Percentiles rank a stretch among this genome's conserved stretches.
Conservation (phyloP, 2,329 filamentous ascomycete genomes). For the Diaporthe sp. region DNA sequence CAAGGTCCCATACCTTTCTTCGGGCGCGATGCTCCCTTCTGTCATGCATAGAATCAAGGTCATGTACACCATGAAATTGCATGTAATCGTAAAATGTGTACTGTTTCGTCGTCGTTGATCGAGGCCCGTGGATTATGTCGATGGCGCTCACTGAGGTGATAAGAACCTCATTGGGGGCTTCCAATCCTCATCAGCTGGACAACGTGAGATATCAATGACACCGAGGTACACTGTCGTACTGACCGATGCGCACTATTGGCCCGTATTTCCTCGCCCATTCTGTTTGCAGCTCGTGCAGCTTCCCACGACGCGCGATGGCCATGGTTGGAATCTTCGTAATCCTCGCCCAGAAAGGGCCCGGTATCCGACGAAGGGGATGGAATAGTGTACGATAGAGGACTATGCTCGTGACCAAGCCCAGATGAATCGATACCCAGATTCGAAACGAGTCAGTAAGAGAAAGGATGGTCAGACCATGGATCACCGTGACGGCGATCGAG, state of each 20-base stretch:
- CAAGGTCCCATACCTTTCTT: neutral
- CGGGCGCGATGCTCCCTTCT: neutral
- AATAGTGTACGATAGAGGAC: neutral
- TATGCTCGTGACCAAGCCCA: neutral
- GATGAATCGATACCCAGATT: neutral
- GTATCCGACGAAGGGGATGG: neutral
- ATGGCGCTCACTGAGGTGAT: slow-evolving; percentile 1
- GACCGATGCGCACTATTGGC: neutral
- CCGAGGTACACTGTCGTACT: neutral
- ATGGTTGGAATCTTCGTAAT: neutral
- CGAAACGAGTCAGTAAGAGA: neutral
- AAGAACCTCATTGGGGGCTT: neutral
- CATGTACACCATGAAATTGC: neutral
- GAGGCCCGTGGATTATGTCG: neutral
- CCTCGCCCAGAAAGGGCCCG: slow-evolving; percentile 2
- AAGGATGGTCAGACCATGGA: neutral
- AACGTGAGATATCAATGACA: no score
- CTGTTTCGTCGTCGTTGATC: neutral
- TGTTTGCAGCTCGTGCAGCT: neutral
- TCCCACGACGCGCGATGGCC: neutral
- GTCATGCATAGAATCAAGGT: neutral
- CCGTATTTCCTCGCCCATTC: slow-evolving; percentile 12
- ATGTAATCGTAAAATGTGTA: neutral
- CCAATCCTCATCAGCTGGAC: neutral
- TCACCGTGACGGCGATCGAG: neutral